A percentile compares a stretch with the other conserved stretches of the same genome.
Conservation (phyloP, 1,284 basidiomycete genomes). For the Lentinus polychrous region DNA sequence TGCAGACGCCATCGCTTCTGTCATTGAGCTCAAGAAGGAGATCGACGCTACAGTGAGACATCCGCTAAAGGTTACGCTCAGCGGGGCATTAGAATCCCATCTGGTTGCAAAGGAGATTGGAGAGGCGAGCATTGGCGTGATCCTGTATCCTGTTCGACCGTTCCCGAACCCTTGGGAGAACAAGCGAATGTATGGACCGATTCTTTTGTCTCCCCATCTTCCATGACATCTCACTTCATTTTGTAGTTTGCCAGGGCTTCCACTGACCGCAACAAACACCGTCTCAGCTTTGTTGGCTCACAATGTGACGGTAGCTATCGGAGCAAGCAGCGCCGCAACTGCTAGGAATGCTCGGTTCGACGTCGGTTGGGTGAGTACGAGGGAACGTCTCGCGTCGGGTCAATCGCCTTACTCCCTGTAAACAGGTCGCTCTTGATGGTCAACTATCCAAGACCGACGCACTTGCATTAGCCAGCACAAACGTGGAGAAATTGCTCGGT, state of each 20-base stretch:
- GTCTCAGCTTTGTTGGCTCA: constrained; percentile 38
- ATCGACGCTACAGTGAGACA: constrained; percentile 55
- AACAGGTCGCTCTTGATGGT: constrained; percentile 31
- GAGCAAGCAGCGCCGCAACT: constrained; percentile 40
- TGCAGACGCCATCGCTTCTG: constrained; percentile 69
- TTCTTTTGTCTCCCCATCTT: neutral
- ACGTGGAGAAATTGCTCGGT: constrained; percentile 46
- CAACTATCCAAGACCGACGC: constrained; percentile 36
- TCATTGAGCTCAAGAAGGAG: constrained; percentile 69
- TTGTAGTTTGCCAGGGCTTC: constrained; percentile 44
- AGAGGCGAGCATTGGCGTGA: constrained; percentile 42
- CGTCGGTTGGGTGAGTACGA: constrained; percentile 39
- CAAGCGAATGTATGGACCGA: constrained; percentile 30
- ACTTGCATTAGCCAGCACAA: constrained; percentile 38
- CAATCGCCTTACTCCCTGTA: too few species aligned
- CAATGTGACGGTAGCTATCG: constrained; percentile 50
- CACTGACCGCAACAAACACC: constrained; percentile 41
- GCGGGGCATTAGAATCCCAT: constrained; percentile 71
- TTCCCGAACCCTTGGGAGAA: constrained; percentile 48
- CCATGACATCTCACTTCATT: neutral
- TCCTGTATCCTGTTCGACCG: constrained; percentile 42
- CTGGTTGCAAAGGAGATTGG: constrained; percentile 67
- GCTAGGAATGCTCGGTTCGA: constrained; percentile 49
- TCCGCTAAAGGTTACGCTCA: constrained; percentile 56
- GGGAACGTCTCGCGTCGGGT: too few species aligned